Evolutionary conservation across 495 filamentous ascomycete genomes (phyloP).

Genomic region (Tuber microsphaerosporum): DNA sequence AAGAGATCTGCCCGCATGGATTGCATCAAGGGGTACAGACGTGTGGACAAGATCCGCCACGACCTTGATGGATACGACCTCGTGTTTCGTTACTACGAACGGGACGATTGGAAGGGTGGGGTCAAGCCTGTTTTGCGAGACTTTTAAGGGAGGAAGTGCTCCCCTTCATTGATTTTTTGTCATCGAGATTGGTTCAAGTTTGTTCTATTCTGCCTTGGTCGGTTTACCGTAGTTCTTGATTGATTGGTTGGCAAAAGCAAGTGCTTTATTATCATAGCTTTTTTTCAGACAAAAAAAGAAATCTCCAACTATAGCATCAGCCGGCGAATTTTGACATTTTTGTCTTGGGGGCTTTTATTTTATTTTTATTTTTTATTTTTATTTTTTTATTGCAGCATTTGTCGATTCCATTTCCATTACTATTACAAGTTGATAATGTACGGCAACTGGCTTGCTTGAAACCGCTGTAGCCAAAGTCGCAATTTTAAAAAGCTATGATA

Average conservation of each 20-base stretch:
- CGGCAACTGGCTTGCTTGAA: neutral
- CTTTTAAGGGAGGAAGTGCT: constrained; percentile 11
- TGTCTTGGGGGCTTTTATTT: too few relatives aligned
- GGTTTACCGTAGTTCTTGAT: neutral
- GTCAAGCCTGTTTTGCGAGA: constrained; percentile 35
- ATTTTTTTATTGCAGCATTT: neutral
- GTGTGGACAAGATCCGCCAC: constrained; percentile 92
- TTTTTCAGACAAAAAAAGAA: neutral
- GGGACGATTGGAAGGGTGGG: constrained; percentile 71
- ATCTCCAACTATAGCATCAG: neutral
- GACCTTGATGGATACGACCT: constrained; percentile 97
- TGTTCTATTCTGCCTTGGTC: neutral
- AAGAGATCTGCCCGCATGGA: constrained; percentile 66
- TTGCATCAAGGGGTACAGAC: constrained; percentile 73
- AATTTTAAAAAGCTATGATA: neutral
- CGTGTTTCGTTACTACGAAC: constrained; percentile 93
- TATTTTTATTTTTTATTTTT: neutral
- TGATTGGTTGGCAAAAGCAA: neutral
- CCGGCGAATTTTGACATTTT: neutral
- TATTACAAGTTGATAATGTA: neutral
- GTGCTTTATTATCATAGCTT: neutral
- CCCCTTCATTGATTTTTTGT: neutral
- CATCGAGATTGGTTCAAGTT: neutral
- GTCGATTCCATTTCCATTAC: neutral
- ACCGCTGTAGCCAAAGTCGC: neutral